A percentile compares a stretch with the other conserved stretches of the same genome.
Evolutionary conservation across 768 basidiomycete species (phyloP).

Genomic region (Kwoniella sp.): DNA sequence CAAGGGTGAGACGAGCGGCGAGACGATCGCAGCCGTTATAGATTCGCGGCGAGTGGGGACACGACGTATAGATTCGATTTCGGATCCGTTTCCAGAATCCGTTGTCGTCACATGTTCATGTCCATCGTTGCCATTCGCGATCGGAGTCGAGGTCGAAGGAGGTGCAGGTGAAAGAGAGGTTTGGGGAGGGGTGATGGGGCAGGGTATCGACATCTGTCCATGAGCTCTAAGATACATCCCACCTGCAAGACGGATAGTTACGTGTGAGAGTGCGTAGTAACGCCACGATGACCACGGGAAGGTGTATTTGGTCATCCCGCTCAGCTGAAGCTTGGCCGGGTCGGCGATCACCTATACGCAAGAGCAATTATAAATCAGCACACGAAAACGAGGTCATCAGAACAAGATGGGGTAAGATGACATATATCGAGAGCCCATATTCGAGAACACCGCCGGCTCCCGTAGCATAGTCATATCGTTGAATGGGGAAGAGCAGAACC

Average conservation of each 20-base stretch:
- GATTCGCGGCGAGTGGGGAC: background rate
- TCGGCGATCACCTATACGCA: slow-evolving; percentile 43
- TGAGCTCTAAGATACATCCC: slow-evolving; percentile 38
- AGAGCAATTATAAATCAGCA: background rate
- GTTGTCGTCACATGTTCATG: background rate
- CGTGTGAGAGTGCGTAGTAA: slow-evolving; percentile 51
- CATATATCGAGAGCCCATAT: background rate
- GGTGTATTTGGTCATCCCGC: slow-evolving; percentile 30
- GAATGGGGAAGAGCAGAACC: background rate
- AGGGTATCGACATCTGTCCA: slow-evolving; percentile 23
- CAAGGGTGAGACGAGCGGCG: background rate
- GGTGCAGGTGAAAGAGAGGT: background rate
- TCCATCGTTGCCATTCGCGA: background rate
- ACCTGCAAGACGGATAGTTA: slow-evolving; percentile 30
- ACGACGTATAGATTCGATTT: background rate
- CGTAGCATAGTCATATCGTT: too few species aligned
- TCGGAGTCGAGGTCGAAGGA: background rate
- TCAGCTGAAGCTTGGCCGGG: slow-evolving; percentile 30
- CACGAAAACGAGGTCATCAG: background rate
- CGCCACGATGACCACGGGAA: slow-evolving; percentile 55
- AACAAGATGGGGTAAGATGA: background rate
- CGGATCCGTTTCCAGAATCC: background rate
- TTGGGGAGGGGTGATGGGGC: background rate
- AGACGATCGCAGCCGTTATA: background rate
- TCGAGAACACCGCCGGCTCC: too few species aligned